Evolutionary conservation across 2,329 filamentous ascomycete species (phyloP).

Genomic region (Trichoderma oligosporum): DNA sequence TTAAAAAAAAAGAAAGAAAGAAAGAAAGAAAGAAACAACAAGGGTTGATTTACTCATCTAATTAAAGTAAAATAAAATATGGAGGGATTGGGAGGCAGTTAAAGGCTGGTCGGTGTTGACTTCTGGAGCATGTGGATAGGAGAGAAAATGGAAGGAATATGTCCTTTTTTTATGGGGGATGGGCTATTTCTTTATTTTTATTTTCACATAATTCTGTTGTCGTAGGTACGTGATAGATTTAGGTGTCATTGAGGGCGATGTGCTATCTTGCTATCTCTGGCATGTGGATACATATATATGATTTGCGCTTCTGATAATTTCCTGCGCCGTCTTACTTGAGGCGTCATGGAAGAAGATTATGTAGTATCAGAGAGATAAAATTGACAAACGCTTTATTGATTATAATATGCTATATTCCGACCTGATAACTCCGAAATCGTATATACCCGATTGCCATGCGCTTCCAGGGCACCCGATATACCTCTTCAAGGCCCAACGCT

Average conservation of each 20-base stretch:
- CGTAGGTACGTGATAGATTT: constrained; percentile 35
- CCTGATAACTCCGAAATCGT: constrained; percentile 2
- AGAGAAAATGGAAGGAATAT: constrained; percentile 9
- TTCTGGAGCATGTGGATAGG: constrained; percentile 15
- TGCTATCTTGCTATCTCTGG: neutral
- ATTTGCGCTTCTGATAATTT: neutral
- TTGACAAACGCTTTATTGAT: constrained; percentile 2
- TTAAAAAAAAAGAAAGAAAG: neutral
- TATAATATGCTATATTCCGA: constrained; percentile 6
- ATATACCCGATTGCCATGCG: neutral
- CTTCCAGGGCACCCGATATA: neutral
- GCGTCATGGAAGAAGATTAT: too few relatives aligned
- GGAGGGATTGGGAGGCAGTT: constrained; percentile 10
- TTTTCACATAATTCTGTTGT: constrained; percentile 30
- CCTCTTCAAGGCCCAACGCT: neutral
- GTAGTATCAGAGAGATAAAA: neutral
- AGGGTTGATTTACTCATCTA: neutral
- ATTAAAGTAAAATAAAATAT: neutral
- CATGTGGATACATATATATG: neutral
- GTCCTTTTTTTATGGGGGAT: constrained; percentile 15
- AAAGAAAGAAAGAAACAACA: neutral
- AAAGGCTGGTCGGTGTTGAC: constrained; percentile 1
- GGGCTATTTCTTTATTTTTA: constrained; percentile 21
- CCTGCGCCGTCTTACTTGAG: too few relatives aligned
- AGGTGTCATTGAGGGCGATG: constrained; percentile 7